Evolutionary conservation across 1,139 yeast species (phyloP).

Genomic region (Candida smagusa): DNA sequence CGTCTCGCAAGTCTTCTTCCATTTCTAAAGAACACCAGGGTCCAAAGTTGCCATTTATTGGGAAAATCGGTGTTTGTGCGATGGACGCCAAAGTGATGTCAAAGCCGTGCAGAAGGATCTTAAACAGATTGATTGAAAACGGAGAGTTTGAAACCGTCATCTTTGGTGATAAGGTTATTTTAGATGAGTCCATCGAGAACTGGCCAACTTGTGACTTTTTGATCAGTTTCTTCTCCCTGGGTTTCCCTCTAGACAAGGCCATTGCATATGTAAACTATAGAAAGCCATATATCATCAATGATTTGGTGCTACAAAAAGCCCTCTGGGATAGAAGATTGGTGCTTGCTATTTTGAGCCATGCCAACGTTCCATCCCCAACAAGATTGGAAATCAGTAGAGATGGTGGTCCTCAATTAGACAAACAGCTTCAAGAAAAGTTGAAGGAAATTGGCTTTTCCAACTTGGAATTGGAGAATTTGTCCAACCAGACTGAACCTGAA

Average conservation of each 20-base stretch:
- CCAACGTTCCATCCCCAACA: constrained; percentile 83
- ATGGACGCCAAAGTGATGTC: constrained; percentile 97
- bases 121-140: constrained; percentile 82
- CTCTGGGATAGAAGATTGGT: constrained; percentile 96
- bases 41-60: constrained; percentile 67
- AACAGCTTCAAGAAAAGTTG: constrained; percentile 48
- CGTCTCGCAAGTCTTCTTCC: constrained; percentile 45
- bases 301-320: constrained; percentile 84
- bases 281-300: constrained; percentile 87
- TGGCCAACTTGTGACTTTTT: constrained; percentile 99
- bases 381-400: constrained; percentile 89
- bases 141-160: constrained; percentile 97
- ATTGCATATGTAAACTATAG: constrained; percentile 85
- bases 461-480: constrained; percentile 54
- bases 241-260: constrained; percentile 95
- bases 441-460: constrained; percentile 34
- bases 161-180: constrained; percentile 94
- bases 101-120: constrained; percentile 90
- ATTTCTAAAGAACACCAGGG: constrained; percentile 40
- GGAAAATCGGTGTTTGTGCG: constrained; percentile 97
- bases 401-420: constrained; percentile 88
- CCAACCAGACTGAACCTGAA: constrained; percentile 68
- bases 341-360: constrained; percentile 73
- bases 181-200: constrained; percentile 89
- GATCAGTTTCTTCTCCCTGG: constrained; percentile 89